Base-by-base conservation (phyloP, 768 basidiomycete genomes). In the Leccinellum albellum region DNA sequence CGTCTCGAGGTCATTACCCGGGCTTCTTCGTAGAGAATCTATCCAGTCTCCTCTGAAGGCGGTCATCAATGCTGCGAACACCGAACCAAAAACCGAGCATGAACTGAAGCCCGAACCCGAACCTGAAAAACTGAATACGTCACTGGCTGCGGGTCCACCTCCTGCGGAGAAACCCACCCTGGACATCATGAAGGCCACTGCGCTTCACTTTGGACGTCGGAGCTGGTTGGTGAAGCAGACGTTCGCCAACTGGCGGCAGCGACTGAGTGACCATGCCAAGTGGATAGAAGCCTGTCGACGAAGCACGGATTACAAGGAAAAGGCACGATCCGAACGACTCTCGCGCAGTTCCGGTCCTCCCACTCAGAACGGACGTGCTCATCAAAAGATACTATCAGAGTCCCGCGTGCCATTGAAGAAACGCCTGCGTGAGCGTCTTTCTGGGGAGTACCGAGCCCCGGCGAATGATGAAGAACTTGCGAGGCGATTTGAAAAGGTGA, bases 401-500 rank as follows among this genome's bases (percentile, higher is more conserved):
- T n/a, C 53, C 3, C 63, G 53, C 12, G 32, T 48, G 1, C 57
- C 66, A 3, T 54, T 65, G 23, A 69, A 61, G 48, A 73, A 66
- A 45, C 73, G 78, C 13, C 49, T 66, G 9, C 72, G 70, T n/a
- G 69, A 67, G 21, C 74, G 78, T 5, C 58, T 71, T 20, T 76
- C 75, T 4, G 58, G 63, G 40, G 78, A 79, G 50, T 86, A 84
- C 58, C 74, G 73, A 45, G 74, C 79, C 7, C 83, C 83, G 17
- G 70, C 78, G 55, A 85, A 81, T 15, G 88, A 88, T 55, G 85
- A 85, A 58, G 84, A 83, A 32, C 76, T 89, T 51, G 85, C 82
- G 14, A 78, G 70, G 67, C 78, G 86, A 54, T 80, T 89, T 64
- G 83, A 83, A 77, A 83, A 88, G 82, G 89, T 88, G 72, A 54